Percentiles rank a stretch among this genome's conserved stretches.
Evolutionary conservation across 768 basidiomycete genomes (phyloP).

Genomic region (Boletus edulis): DNA sequence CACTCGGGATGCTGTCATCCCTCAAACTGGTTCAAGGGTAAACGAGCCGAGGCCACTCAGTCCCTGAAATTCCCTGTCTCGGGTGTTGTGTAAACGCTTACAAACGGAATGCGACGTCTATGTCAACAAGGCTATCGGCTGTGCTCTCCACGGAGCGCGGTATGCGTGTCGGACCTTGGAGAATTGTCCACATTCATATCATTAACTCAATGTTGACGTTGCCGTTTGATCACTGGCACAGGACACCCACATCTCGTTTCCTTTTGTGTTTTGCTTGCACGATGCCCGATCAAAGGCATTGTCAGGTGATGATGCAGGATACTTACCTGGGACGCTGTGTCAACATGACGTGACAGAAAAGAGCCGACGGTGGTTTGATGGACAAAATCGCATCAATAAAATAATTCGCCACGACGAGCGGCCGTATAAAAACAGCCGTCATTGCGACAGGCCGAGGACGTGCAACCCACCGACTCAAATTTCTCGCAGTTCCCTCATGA

Average conservation of each 20-base stretch:
- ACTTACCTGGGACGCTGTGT: conserved; percentile 8
- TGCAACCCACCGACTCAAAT: conserved; percentile 3
- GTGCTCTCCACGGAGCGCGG: conserved; percentile 16
- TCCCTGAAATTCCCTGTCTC: conserved; percentile 24
- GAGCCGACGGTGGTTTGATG: conserved; percentile 4
- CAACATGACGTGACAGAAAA: conserved; percentile 21
- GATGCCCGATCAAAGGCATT: conserved; percentile 21
- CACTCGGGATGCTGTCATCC: conserved; percentile 30
- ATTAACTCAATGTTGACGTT: conserved; percentile 22
- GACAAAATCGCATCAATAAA: conserved; percentile 1
- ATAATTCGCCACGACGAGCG: not conserved
- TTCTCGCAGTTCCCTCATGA: not conserved
- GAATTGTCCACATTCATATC: conserved; percentile 5
- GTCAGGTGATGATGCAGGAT: conserved; percentile 18
- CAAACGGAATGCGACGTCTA: conserved; percentile 3
- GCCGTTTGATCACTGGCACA: conserved; percentile 5
- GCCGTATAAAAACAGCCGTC: conserved; percentile 20
- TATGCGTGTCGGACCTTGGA: conserved; percentile 18
- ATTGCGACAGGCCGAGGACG: not conserved
- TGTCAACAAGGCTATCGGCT: conserved; percentile 25
- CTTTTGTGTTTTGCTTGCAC: conserved; percentile 25
- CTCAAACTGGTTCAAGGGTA: conserved; percentile 19
- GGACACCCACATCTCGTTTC: conserved; percentile 11
- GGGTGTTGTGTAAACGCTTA: conserved; percentile 10
- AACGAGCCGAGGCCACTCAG: conserved; percentile 3